These are phyloP conservation scores for Ceratobasidium sp. DNA, from an alignment of 1,284 basidiomycete species.

Conservation along the genomic window DNA sequence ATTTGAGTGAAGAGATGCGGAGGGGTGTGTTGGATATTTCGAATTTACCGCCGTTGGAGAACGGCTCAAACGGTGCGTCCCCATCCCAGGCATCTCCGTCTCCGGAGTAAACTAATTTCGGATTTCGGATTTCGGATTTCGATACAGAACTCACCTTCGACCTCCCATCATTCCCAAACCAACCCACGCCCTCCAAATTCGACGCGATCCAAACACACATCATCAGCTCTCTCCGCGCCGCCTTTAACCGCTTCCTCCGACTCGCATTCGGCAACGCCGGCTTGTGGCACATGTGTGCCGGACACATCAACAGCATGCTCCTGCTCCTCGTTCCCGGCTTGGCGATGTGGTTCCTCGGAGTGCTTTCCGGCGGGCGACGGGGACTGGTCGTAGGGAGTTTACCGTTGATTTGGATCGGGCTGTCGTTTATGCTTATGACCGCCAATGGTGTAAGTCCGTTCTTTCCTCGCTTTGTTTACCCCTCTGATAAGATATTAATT, in stretches of 20 bases:
- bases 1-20: background rate
- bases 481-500: background rate
- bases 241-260: constrained; percentile 17
- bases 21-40: background rate
- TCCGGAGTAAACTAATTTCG: background rate
- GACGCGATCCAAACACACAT: constrained; percentile 12
- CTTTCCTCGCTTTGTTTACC: background rate
- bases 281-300: constrained; percentile 16
- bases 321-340: constrained; percentile 12
- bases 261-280: constrained; percentile 35
- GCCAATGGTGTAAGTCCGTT: constrained; percentile 11
- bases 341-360: constrained; percentile 8
- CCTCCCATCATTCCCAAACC: constrained; percentile 33
- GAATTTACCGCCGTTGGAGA: background rate
- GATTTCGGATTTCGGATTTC: background rate
- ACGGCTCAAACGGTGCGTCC: background rate
- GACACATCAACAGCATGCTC: background rate
- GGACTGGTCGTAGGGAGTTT: background rate
- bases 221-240: background rate
- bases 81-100: too few species aligned
- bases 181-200: constrained; percentile 29
- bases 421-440: constrained; percentile 29
- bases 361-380: background rate
- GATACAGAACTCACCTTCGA: constrained; percentile 18
- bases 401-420: constrained; percentile 35